phyloP scores from a whole-genome alignment of 768 basidiomycete species.

The Phlegmacium glaucopus region DNA sequence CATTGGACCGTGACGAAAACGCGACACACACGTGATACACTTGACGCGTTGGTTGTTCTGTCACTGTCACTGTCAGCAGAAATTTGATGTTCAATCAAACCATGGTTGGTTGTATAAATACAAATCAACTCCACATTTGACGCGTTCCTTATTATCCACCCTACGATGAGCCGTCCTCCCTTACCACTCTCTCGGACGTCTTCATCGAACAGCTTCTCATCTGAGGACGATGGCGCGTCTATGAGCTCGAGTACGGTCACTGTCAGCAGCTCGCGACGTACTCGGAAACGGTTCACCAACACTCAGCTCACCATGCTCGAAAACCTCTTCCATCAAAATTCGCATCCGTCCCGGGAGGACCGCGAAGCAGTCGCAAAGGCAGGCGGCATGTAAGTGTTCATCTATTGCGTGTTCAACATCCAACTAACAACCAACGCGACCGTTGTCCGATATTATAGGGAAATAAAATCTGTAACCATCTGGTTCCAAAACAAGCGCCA shows the following conservation, averaged over 20 bases:
- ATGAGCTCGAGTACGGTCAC: conserved; percentile 32
- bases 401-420: conserved; percentile 6
- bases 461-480: conserved; percentile 68
- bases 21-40: no score
- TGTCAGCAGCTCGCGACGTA: conserved; percentile 44
- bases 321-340: conserved; percentile 66
- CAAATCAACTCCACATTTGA: conserved; percentile 3
- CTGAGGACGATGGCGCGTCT: conserved; percentile 33
- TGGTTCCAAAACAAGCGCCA: conserved; percentile 87
- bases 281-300: conserved; percentile 68
- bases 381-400: conserved; percentile 56
- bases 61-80: neutral
- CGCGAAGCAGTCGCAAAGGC: conserved; percentile 60
- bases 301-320: conserved; percentile 70
- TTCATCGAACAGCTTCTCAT: conserved; percentile 51
- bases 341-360: conserved; percentile 73
- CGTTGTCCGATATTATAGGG: conserved; percentile 34
- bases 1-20: no score
- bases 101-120: conserved; percentile 22
- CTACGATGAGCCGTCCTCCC: conserved; percentile 5
- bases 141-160: conserved; percentile 7
- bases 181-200: conserved; percentile 50
- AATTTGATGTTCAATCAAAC: conserved; percentile 14
- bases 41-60: no score
- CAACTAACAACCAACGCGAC: neutral